Conservation (phyloP, 2,329 filamentous ascomycete genomes). For the Apiospora phragmitis region DNA sequence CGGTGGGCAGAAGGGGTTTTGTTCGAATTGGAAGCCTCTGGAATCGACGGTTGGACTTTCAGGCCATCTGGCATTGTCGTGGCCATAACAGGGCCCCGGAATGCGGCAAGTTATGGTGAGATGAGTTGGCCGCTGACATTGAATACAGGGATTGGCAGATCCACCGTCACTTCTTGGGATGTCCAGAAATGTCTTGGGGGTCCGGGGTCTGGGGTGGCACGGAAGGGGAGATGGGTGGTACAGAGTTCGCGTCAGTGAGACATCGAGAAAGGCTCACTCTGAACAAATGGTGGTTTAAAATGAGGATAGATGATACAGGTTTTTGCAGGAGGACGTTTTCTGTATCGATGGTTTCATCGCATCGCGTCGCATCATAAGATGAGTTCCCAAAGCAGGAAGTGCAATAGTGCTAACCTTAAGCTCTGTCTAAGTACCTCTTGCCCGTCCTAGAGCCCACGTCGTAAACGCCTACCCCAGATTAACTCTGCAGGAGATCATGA, state of each 20-base stretch:
- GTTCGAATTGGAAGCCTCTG: background rate
- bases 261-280: background rate
- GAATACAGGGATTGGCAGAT: conserved; percentile 4
- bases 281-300: background rate
- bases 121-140: conserved; percentile 2
- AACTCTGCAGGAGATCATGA: background rate
- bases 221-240: background rate
- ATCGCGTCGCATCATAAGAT: background rate
- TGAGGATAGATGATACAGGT: background rate
- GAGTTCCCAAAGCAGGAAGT: background rate
- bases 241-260: conserved; percentile 4
- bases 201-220: background rate
- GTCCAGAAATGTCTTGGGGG: background rate
- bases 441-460: background rate
- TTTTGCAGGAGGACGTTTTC: background rate
- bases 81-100: background rate
- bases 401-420: background rate
- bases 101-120: conserved; percentile 4
- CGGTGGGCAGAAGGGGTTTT: background rate
- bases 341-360: background rate
- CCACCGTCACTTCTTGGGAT: background rate
- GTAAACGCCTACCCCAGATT: background rate
- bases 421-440: background rate
- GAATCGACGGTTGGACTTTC: background rate
- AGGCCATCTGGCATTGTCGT: conserved; percentile 8